Conservation (phyloP, 495 filamentous ascomycete genomes). For the Hypoxylon cercidicola region DNA sequence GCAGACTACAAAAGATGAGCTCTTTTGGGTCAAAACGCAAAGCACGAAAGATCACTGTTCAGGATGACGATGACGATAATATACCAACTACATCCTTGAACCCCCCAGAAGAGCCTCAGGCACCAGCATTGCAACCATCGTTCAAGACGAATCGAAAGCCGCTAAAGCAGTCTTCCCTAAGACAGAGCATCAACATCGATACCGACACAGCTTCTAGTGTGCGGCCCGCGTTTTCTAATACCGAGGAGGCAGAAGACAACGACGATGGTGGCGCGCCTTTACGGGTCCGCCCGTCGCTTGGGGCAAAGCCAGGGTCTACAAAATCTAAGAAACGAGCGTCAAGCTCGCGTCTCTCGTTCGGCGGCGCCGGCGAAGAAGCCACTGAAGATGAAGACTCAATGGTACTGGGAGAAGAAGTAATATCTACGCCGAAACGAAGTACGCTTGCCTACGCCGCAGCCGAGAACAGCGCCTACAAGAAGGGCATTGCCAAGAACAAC, state of each 20-base stretch:
- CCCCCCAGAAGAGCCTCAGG: conserved; percentile 47
- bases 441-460: conserved; percentile 72
- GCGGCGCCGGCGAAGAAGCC: conserved; percentile 66
- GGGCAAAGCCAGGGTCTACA: conserved; percentile 50
- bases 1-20: conserved; percentile 65
- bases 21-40: conserved; percentile 75
- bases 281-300: conserved; percentile 50
- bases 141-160: conserved; percentile 59
- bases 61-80: conserved; percentile 68
- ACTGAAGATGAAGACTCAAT: conserved; percentile 60
- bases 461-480: conserved; percentile 74
- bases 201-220: conserved; percentile 35
- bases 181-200: conserved; percentile 61
- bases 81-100: conserved; percentile 38
- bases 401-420: conserved; percentile 59
- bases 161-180: conserved; percentile 60
- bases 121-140: conserved; percentile 47
- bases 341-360: conserved; percentile 80
- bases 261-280: conserved; percentile 50
- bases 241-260: conserved; percentile 49
- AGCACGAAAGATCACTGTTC: conserved; percentile 75
- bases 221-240: conserved; percentile 25
- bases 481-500: conserved; percentile 52
- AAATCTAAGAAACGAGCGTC: conserved; percentile 71
- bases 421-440: conserved; percentile 73